These are phyloP conservation scores for Candida ulmi DNA, from an alignment of 805 yeast genomes.

Conservation along the genomic window DNA sequence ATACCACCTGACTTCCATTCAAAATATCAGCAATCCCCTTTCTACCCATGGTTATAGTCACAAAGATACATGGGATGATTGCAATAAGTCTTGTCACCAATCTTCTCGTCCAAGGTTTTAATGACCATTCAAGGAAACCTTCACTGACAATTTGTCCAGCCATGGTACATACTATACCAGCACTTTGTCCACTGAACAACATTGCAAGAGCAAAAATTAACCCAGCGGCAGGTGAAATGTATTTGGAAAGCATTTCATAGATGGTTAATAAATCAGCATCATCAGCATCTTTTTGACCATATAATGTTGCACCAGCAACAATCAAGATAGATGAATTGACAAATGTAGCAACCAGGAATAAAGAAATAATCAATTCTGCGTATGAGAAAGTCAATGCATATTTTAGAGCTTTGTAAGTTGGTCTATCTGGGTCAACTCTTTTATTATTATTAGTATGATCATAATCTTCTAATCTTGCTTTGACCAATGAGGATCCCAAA, in stretches of 20 bases:
- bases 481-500: constrained; percentile 82
- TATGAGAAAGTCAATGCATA: constrained; percentile 78
- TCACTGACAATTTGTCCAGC: constrained; percentile 94
- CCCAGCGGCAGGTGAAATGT: constrained; percentile 83
- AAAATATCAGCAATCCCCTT: constrained; percentile 72
- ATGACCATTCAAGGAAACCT: constrained; percentile 76
- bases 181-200: constrained; percentile 88
- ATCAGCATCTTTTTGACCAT: constrained; percentile 55
- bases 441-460: constrained; percentile 53
- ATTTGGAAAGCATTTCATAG: constrained; percentile 60
- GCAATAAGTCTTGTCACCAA: constrained; percentile 79
- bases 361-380: constrained; percentile 74
- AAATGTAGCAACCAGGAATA: constrained; percentile 85
- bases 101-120: constrained; percentile 78
- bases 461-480: constrained; percentile 72
- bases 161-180: constrained; percentile 89
- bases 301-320: constrained; percentile 85
- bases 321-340: constrained; percentile 87
- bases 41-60: constrained; percentile 69
- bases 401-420: constrained; percentile 74
- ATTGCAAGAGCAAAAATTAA: constrained; percentile 84
- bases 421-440: constrained; percentile 44
- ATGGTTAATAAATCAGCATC: constrained; percentile 82
- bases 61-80: constrained; percentile 75
- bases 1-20: constrained; percentile 78